Base-by-base conservation (phyloP, 1,139 yeast genomes). In the Saccharomyces uvarum region DNA sequence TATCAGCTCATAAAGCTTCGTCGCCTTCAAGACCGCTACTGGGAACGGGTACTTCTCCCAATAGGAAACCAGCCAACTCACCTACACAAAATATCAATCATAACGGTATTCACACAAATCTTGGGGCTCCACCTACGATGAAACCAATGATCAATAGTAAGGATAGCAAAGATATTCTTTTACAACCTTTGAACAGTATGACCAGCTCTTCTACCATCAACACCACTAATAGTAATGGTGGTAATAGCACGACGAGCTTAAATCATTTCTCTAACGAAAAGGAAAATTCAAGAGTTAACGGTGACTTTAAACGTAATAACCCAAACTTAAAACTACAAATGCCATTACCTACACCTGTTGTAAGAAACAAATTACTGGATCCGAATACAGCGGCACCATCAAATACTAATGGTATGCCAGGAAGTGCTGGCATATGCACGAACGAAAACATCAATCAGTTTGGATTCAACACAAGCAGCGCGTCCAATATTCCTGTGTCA, bases 131-230 rank as follows among this genome's bases (percentile, higher is more conserved):
- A 14, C 63, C 65, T 2, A 54, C 61, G 2, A 66, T 66, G 69
- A 66, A 63, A 44, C 66, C 69, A 6, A 52, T 64, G 49, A 51
- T 53, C 4, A 51, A 52, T 14, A 53, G 56, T 14, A 56, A 54
- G n/a, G 69, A 66, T 16, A 77, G 74, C 28, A 63, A 62, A 50
- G 76, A 74, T 57, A 82, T 48, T 41, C 69, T 83, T 47, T 70
- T 83, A 52, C 87, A 82, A 60, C 88, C 88, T 0, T 77, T 83
- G 53, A 83, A 83, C 63, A 77, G 77, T 59, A 78, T 78, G 57
- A 42, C 52, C 9, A 52, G 56, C 3, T 19, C 51, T 51, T 47
- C 56, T 19, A 53, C 54, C 3, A 63, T 58, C 24, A 53, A 29
- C 21, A 53, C 53, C 48, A 33, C 50, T 21, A 31, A 44, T 44